A percentile compares a stretch with the other conserved stretches of the same genome.
These are phyloP conservation scores for Tephrocybe sp. DNA, from an alignment of 768 basidiomycete genomes.

Conservation along the genomic window DNA sequence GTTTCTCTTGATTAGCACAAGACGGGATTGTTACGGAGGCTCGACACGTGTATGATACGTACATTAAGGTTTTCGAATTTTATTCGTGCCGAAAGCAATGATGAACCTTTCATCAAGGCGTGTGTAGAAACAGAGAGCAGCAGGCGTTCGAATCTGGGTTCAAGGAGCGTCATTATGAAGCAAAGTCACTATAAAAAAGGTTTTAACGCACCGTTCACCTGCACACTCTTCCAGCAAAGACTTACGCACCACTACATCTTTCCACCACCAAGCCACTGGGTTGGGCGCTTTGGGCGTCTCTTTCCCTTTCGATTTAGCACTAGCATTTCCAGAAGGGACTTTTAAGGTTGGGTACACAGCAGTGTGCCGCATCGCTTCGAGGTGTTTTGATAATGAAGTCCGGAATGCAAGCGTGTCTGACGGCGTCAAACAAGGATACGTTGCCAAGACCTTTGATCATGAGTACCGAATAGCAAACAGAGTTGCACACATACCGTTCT, in stretches of 20 bases:
- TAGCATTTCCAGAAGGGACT: constrained; percentile 5
- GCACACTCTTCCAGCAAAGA: constrained; percentile 56
- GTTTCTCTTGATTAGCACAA: not conserved
- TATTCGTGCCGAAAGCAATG: constrained; percentile 4
- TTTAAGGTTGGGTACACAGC: constrained; percentile 31
- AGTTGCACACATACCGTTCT: constrained; percentile 24
- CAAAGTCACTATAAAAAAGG: not conserved
- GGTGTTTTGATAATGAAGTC: constrained; percentile 48
- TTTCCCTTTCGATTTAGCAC: constrained; percentile 17
- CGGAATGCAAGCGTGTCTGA: constrained; percentile 52
- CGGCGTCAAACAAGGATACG: constrained; percentile 54
- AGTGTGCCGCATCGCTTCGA: constrained; percentile 45
- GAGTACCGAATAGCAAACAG: too few relatives aligned
- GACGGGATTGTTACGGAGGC: too few relatives aligned
- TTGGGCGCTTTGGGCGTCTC: constrained; percentile 1
- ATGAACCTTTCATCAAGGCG: constrained; percentile 36
- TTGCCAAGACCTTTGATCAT: constrained; percentile 39
- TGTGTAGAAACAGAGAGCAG: constrained; percentile 54
- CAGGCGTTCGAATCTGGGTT: constrained; percentile 49
- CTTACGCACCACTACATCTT: constrained; percentile 53
- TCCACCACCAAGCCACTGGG: constrained; percentile 54
- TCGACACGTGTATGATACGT: constrained; percentile 9
- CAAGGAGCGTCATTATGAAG: not conserved
- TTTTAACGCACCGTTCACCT: constrained; percentile 42
- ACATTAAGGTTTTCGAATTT: constrained; percentile 15